Base-by-base conservation (phyloP, 495 filamentous ascomycete species). In the Echria macrotheca region DNA sequence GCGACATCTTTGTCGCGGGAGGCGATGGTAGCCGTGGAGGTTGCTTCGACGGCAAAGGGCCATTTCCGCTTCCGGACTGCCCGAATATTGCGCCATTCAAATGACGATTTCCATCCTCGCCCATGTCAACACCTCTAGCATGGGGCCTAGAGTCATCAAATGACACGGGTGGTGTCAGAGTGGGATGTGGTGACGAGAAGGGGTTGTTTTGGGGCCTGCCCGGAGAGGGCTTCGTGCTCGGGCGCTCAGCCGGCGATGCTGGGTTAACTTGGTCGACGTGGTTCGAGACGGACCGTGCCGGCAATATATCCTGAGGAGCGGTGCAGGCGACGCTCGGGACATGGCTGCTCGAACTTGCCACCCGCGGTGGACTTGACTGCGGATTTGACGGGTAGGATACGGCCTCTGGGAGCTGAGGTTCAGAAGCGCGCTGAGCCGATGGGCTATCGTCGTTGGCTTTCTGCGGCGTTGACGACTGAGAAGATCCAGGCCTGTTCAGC, bases 401-500 rank as follows among this genome's bases (percentile, higher is more conserved):
- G n/a, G n/a, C n/a, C n/a, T n/a, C n/a, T n/a, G n/a, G n/a, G n/a
- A n/a, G n/a, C n/a, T n/a, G n/a, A n/a, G n/a, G n/a, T n/a, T n/a
- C n/a, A n/a, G n/a, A n/a, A n/a, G n/a, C 44, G 26, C 29, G 49
- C 9, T 38, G 15, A 9, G 28, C 52, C 12, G 24, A n/a, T 43
- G 47, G 14, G 44, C 31, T 9, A 11, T 31, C 19, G 44, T 24
- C 24, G 7, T 8, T 19, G 11, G 14, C 18, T 15, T 54, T 33
- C n/a, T 54, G 35, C 7, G 38, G 21, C 24, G 51, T 23, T 2
- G 52, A 38, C 2, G 52, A 54, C 12, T 35, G 47, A 5, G 48
- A 65, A 11, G 55, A 69, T 23, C 74, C 77, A 26, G 81, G 66
- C 9, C 76, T 72, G 50, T 85, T 86, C 39, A 93, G 67, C 45